Base-by-base conservation (phyloP, 2,329 filamentous ascomycete genomes). In the Corynespora cassiicola region DNA sequence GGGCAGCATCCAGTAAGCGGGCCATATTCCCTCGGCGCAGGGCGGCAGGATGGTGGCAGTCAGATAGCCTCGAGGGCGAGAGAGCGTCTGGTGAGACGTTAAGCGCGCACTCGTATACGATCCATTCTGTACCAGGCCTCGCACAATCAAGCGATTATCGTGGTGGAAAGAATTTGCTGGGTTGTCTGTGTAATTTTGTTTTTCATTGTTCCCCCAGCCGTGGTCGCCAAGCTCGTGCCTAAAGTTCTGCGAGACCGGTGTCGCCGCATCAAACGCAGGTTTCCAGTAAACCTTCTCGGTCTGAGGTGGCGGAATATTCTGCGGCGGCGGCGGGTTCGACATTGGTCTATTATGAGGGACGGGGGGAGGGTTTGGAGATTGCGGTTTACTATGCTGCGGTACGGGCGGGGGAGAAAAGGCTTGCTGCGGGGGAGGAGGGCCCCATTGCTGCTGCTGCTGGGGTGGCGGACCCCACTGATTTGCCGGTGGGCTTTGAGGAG, bases 161-260 rank as follows among this genome's bases (percentile, higher is more conserved):
- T 70, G 70, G 53, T 81, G 72, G 57, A 83, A 84, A 15, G 74
- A 74, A 52, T 83, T 83, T 4, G 67, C 54, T 1, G 71, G 58
- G 8, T 66, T 59, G 21, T 73, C 65, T 5, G 76, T 77, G 57
- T 84, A 84, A 64, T 79, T 76, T 61, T 84, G 74, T 31, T 79
- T 66, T 65, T 84, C 80, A 44, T 80, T 76, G 54, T 84, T 84
- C 15, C 80, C 80, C 80, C 80, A 84, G 23, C 80, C 80, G 53
- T 80, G 74, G n/a, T 72, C 74, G 18, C 80, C 80, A 21, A 77
- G 69, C 57, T 81, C 78, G 19, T 78, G 74, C 4, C 77, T 66
- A 68, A 81, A 84, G 46, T 81, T 74, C 3, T 68, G 61, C 0
- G 68, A 69, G 3, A 83, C 69, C 0, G 76, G 71, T 2, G 69